phyloP scores from a whole-genome alignment of 2,329 filamentous ascomycete species.

The Meredithiella fracta region DNA sequence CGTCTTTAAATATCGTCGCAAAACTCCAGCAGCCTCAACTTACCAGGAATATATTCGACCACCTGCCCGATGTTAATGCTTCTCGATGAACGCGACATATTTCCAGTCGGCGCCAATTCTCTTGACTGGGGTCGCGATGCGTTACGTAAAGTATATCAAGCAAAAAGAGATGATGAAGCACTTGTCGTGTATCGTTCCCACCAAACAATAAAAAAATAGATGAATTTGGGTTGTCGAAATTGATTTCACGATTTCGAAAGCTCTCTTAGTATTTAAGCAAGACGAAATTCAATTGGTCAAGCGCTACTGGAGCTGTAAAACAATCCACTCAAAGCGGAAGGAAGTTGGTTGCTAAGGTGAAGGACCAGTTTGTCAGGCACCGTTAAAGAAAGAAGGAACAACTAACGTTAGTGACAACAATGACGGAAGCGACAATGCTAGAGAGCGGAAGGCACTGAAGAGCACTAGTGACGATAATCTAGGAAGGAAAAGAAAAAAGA shows the following conservation, averaged over 20 bases:
- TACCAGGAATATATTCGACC: constrained; percentile 92
- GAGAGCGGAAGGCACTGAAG: not conserved
- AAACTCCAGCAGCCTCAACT: constrained; percentile 19
- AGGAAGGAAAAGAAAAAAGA: constrained; percentile 1
- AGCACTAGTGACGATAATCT: not conserved
- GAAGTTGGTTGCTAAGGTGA: constrained; percentile 14
- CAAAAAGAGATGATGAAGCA: constrained; percentile 1
- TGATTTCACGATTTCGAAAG: not conserved
- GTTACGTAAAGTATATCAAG: not conserved
- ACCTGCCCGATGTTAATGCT: constrained; percentile 37
- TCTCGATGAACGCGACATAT: constrained; percentile 11
- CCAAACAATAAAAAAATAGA: not conserved
- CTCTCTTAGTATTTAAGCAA: not conserved
- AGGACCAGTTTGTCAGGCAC: constrained; percentile 6
- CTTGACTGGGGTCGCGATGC: not conserved
- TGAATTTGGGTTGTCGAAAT: not conserved
- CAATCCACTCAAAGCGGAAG: constrained; percentile 7
- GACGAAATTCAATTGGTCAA: not conserved
- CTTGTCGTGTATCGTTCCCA: not conserved
- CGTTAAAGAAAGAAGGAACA: not conserved
- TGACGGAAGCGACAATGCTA: not conserved
- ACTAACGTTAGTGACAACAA: not conserved
- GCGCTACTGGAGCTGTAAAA: not conserved
- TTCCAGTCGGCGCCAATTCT: not conserved
- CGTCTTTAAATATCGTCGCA: not conserved